Conservation (phyloP, 345 rosid species). For the Eucalyptus victrix region DNA sequence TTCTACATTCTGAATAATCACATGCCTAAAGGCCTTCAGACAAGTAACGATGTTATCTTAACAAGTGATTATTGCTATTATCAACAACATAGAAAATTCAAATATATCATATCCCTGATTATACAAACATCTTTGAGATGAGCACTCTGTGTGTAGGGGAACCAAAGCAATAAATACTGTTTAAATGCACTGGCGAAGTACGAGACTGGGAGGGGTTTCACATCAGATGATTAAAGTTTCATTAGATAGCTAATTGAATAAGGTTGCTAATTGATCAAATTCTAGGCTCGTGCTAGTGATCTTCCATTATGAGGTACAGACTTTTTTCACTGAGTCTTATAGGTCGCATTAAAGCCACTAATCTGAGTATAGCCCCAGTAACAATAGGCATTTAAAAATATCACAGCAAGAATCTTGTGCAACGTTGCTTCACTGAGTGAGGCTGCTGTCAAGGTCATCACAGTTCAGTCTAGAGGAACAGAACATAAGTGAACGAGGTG, state of each 20-base stretch:
- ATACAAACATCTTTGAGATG: not conserved
- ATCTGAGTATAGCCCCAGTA: not conserved
- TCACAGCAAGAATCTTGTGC: not conserved
- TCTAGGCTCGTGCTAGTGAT: not conserved
- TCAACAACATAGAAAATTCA: not conserved
- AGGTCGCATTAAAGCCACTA: not conserved
- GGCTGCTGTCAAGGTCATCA: not conserved
- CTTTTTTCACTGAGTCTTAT: not conserved
- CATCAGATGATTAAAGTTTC: not conserved
- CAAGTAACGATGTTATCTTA: not conserved
- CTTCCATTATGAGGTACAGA: not conserved
- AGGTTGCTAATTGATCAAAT: not conserved
- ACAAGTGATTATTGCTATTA: not conserved
- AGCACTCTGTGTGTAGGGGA: not conserved
- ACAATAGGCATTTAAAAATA: not conserved
- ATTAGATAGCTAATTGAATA: not conserved
- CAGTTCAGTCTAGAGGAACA: not conserved
- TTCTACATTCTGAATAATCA: not conserved
- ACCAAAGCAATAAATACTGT: not conserved
- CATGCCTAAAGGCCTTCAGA: not conserved
- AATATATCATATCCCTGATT: not conserved
- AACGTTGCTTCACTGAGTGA: not conserved
- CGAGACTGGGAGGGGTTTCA: not conserved
- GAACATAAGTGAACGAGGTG: not conserved
- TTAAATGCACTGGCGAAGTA: not conserved